Evolutionary conservation across 352 stramenopile genomes (phyloP), one percentile per base, ranked within the genome.

Genomic region (Nothophytophthora sp.): DNA sequence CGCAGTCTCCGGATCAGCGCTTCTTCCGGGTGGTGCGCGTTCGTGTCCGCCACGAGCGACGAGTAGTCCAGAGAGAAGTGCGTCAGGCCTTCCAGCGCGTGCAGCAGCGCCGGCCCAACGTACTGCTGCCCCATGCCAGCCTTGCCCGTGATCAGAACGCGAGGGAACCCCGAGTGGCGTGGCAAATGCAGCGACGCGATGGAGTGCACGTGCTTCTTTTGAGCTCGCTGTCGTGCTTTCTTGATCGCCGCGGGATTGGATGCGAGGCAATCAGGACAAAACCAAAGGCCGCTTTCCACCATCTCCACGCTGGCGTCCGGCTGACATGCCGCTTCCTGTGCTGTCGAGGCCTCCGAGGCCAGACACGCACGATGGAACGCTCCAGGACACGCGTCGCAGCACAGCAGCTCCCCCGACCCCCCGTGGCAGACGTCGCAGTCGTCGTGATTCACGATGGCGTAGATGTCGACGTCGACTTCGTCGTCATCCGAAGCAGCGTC

Each of bases 61-160:
- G 84, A 78, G 45, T 92, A 89, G 42, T 95, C 81, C 7, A 96
- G 55, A 5, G 82, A 91, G 24, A 95, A 86, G 43, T 90, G 78
- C 1, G 79, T 83, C 8, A 93, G 51, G 7, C 79, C 76, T 41
- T 96, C 86, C 19, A 96, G 57, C 5, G 70, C 66, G 44, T 96
- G 80, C 16, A 96, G 50, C 16, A 96, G 25, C 2, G 70, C 72
- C 4, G 71, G 63, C 0, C 78, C 78, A 29, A 96, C 55, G 33
- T 89, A 76, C 28, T 91, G 62, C 28, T 95, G 82, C 2, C 83
- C 82, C 77, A 91, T 93, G 7, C 75, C 77, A 18, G 60, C 42
- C 4, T 65, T 50, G 4, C 83, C 82, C 5, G 66, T 63, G 36
- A 96, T 67, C 30, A 96, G 54, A 32, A 95, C 69, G 19, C 77